Evolutionary conservation across 805 yeast genomes (phyloP).

Genomic region (Lipomyces chichibuensis): DNA sequence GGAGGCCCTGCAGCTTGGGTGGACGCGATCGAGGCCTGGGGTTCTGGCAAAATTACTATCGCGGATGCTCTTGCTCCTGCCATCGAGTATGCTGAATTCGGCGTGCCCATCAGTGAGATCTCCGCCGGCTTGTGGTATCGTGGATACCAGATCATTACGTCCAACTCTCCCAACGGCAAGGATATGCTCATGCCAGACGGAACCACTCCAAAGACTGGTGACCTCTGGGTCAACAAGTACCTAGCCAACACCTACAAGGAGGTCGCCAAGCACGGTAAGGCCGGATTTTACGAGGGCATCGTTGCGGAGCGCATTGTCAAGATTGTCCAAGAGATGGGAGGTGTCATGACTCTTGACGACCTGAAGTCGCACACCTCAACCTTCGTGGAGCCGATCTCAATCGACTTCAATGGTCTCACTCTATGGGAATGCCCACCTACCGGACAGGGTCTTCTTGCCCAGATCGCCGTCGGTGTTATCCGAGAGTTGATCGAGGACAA

Average conservation of each 20-base stretch:
- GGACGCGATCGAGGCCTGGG: constrained; percentile 71
- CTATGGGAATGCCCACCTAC: constrained; percentile 86
- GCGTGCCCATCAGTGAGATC: constrained; percentile 66
- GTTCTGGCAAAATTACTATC: constrained; percentile 65
- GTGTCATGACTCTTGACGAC: constrained; percentile 60
- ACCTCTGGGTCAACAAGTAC: constrained; percentile 55
- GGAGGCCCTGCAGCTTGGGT: constrained; percentile 83
- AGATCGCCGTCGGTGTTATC: constrained; percentile 69
- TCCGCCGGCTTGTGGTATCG: constrained; percentile 57
- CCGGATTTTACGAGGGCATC: constrained; percentile 71
- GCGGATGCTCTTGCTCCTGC: constrained; percentile 65
- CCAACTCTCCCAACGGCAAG: constrained; percentile 43
- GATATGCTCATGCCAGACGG: constrained; percentile 44
- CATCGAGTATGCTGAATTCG: constrained; percentile 67
- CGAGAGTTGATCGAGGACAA: constrained; percentile 55
- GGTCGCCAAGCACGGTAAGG: constrained; percentile 61
- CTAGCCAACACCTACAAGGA: constrained; percentile 58
- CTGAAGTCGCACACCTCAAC: constrained; percentile 60
- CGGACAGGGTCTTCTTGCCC: constrained; percentile 78
- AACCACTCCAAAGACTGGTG: constrained; percentile 62
- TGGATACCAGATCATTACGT: constrained; percentile 47
- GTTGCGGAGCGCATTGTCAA: constrained; percentile 66
- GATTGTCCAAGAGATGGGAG: constrained; percentile 57
- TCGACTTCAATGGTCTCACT: constrained; percentile 56
- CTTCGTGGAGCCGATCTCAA: constrained; percentile 64